Evolutionary conservation across 192 early-diverging fungal species (phyloP).

Genomic region (Podila epigama): DNA sequence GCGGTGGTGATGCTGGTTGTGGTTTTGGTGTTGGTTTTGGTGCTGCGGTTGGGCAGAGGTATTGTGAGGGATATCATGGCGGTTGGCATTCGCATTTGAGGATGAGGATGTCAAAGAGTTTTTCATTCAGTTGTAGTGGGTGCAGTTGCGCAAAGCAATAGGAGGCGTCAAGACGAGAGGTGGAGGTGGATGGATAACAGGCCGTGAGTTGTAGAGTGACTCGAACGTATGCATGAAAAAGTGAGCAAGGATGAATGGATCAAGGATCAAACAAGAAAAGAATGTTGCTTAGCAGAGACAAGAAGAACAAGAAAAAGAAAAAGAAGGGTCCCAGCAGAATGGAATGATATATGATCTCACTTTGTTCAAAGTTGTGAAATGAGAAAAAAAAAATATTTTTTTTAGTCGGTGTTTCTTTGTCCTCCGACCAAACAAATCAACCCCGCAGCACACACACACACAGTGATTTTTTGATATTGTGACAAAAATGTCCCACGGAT

Average conservation of each 20-base stretch:
- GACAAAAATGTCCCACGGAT: no score
- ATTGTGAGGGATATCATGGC: background rate
- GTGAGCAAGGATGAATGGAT: background rate
- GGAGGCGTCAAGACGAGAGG: no score
- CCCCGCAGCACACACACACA: no score
- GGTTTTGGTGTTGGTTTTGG: background rate
- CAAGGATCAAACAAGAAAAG: background rate
- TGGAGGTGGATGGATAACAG: background rate
- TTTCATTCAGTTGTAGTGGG: conserved; percentile 17
- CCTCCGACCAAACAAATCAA: no score
- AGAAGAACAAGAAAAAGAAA: background rate
- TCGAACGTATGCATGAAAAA: background rate
- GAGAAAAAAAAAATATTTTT: no score
- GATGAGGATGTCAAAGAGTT: conserved; percentile 12
- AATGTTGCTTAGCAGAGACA: background rate
- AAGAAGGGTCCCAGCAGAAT: background rate
- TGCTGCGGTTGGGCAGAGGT: background rate
- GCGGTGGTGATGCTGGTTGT: background rate
- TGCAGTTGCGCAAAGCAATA: no score
- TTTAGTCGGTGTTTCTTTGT: no score
- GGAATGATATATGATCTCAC: no score
- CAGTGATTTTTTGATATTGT: no score
- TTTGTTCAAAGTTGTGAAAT: no score
- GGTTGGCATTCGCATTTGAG: conserved; percentile 9
- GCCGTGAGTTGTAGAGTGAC: background rate